Conservation (phyloP, 2,329 filamentous ascomycete genomes). For the Ophiostoma ulmi region DNA sequence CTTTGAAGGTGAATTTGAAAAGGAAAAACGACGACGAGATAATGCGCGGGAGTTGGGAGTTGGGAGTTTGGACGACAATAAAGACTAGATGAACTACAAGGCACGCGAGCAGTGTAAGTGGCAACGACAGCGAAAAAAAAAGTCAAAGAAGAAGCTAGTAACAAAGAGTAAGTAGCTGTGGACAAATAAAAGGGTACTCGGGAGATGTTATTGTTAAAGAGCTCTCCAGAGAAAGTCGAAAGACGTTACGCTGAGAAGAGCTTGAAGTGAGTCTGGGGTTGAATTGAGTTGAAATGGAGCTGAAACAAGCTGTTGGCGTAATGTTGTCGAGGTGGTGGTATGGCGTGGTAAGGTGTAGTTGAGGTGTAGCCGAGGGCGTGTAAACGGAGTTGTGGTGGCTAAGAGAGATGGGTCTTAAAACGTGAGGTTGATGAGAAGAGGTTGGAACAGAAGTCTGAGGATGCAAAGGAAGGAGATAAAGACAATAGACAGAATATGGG, state of each 20-base stretch:
- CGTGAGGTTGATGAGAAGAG: background rate
- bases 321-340: background rate
- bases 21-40: background rate
- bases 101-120: constrained; percentile 26
- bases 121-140: constrained; percentile 1
- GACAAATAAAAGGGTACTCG: background rate
- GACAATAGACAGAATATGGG: background rate
- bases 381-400: background rate
- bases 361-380: background rate
- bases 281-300: constrained; percentile 3
- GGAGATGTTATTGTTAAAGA: background rate
- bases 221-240: background rate
- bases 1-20: background rate
- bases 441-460: background rate
- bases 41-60: background rate
- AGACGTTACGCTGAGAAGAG: background rate
- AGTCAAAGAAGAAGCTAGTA: background rate
- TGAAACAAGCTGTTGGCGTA: constrained; percentile 8
- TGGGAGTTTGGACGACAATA: background rate
- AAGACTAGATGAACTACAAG: constrained; percentile 7
- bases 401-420: background rate
- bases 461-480: background rate
- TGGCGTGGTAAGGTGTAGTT: background rate
- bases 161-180: constrained; percentile 11
- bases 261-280: background rate